Evolutionary conservation across 2,329 filamentous ascomycete species (phyloP).

Genomic region (Phialophora tarda): DNA sequence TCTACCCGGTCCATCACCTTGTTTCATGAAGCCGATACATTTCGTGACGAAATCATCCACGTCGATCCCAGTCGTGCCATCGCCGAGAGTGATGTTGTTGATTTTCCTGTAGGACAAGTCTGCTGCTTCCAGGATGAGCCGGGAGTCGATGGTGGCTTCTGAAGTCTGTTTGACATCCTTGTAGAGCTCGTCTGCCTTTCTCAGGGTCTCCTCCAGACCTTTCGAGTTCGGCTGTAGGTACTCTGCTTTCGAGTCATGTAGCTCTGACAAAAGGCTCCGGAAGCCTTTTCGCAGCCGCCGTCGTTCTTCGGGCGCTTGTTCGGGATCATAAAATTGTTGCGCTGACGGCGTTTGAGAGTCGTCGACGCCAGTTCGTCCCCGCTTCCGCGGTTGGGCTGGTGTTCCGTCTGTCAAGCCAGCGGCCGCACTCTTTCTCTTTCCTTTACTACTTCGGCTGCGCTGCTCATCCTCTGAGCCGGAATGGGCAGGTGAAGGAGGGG

Average conservation of each 20-base stretch:
- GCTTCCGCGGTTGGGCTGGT: constrained; percentile 48
- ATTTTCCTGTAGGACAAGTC: constrained; percentile 82
- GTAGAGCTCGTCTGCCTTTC: constrained; percentile 69
- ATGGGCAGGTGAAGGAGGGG: constrained; percentile 43
- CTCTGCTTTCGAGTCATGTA: constrained; percentile 70
- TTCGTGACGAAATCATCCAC: constrained; percentile 91
- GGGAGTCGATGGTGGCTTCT: constrained; percentile 88
- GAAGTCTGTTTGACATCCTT: constrained; percentile 80
- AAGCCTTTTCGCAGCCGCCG: constrained; percentile 72
- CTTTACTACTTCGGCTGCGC: constrained; percentile 37
- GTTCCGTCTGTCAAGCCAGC: constrained; percentile 20
- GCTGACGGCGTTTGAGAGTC: constrained; percentile 43
- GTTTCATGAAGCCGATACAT: constrained; percentile 84
- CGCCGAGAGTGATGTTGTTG: constrained; percentile 73
- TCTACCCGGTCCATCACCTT: constrained; percentile 56
- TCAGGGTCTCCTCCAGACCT: constrained; percentile 69
- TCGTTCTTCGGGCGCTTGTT: constrained; percentile 77
- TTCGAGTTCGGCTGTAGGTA: constrained; percentile 69
- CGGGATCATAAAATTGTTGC: constrained; percentile 72
- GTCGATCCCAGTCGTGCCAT: constrained; percentile 76
- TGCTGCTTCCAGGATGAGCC: constrained; percentile 79
- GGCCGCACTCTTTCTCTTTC: constrained; percentile 53
- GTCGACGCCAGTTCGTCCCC: constrained; percentile 48
- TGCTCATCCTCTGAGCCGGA: constrained; percentile 59
- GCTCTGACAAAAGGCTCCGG: constrained; percentile 67